Evolutionary conservation across 495 filamentous ascomycete species (phyloP).

Genomic region (Penicillium alfredii): DNA sequence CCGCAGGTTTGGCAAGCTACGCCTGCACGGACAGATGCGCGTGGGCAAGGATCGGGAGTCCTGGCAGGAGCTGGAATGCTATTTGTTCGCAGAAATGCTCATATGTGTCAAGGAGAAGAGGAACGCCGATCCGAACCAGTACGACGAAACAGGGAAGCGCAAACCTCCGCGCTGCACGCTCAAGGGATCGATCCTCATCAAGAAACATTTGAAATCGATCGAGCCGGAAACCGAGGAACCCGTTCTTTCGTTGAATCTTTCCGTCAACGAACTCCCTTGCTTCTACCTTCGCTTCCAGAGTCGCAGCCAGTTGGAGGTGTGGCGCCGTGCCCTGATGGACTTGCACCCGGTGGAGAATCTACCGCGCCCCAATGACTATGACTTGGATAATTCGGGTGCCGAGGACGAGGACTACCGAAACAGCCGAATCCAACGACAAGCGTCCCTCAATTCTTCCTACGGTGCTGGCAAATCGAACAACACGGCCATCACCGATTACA

Average conservation of each 20-base stretch:
- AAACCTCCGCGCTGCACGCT: constrained; percentile 76
- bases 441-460: constrained; percentile 82
- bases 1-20: constrained; percentile 92
- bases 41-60: constrained; percentile 96
- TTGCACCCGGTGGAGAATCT: constrained; percentile 61
- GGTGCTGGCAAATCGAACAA: constrained; percentile 50
- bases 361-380: constrained; percentile 64
- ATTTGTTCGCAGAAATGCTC: constrained; percentile 96
- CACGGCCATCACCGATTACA: constrained; percentile 50
- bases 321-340: constrained; percentile 83
- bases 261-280: constrained; percentile 89
- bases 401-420: constrained; percentile 90
- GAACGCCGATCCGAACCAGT: constrained; percentile 50
- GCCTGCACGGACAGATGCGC: constrained; percentile 81
- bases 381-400: constrained; percentile 69
- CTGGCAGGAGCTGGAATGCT: constrained; percentile 98
- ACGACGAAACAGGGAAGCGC: constrained; percentile 47
- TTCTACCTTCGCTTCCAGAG: constrained; percentile 93
- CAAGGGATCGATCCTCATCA: constrained; percentile 97
- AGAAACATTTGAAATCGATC: constrained; percentile 93
- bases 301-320: constrained; percentile 78
- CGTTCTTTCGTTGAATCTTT: constrained; percentile 83
- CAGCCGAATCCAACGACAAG: constrained; percentile 68
- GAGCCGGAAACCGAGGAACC: constrained; percentile 70
- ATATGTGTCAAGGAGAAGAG: constrained; percentile 99